Percentiles rank a stretch among this genome's conserved stretches.
Conservation (phyloP, 2,329 filamentous ascomycete species). For the Grosmannia clavigera region DNA sequence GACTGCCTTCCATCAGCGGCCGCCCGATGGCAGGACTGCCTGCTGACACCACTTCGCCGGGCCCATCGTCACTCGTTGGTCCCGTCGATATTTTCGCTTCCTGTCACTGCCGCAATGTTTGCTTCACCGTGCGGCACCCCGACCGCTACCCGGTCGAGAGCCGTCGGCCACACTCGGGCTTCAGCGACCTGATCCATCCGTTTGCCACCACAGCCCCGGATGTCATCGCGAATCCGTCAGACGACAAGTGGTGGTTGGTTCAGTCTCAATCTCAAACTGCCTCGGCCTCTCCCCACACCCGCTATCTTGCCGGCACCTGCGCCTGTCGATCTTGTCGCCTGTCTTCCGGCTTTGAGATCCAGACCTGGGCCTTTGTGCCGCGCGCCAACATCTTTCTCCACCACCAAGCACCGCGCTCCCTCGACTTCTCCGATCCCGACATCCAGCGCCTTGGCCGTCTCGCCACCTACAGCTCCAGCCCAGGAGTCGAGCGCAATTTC, state of each 20-base stretch:
- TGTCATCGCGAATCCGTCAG: constrained; percentile 26
- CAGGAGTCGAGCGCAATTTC: constrained; percentile 45
- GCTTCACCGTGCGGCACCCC: constrained; percentile 45
- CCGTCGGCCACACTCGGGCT: constrained; percentile 29
- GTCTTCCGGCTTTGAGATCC: constrained; percentile 47
- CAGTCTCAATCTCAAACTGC: background rate
- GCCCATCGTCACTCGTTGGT: too few species aligned
- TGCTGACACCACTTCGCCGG: background rate
- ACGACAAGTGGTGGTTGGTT: constrained; percentile 48
- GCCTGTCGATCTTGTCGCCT: constrained; percentile 51
- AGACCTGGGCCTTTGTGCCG: constrained; percentile 55
- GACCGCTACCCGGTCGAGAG: constrained; percentile 25
- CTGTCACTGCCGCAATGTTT: constrained; percentile 39
- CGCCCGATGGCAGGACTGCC: background rate
- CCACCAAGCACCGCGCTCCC: background rate
- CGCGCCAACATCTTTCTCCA: constrained; percentile 39
- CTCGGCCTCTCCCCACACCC: constrained; percentile 5
- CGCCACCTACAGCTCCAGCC: constrained; percentile 38
- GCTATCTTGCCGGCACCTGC: constrained; percentile 48
- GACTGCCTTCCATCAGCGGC: constrained; percentile 14
- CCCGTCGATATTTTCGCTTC: constrained; percentile 13
- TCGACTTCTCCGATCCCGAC: background rate
- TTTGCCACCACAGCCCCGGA: constrained; percentile 19
- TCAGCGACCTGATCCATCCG: constrained; percentile 40
- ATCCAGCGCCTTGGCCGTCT: background rate